Percentiles rank a stretch among this genome's conserved stretches.
Evolutionary conservation across 768 basidiomycete species (phyloP).

Genomic region (Trametes coccinea): DNA sequence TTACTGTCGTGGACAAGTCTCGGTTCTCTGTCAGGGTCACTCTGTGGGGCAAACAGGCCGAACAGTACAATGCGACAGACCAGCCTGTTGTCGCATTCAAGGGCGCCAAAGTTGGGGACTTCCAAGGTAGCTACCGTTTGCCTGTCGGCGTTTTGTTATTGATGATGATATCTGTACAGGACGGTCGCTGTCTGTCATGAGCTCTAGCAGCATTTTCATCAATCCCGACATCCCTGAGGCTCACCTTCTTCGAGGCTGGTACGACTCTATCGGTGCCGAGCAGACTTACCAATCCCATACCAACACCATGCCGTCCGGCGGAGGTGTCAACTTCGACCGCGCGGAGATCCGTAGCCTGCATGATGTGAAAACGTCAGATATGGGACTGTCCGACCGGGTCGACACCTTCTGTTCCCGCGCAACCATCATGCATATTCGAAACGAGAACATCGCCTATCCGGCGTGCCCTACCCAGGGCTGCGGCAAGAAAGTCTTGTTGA

Average conservation of each 20-base stretch:
- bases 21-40: constrained; percentile 80
- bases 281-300: constrained; percentile 74
- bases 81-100: constrained; percentile 88
- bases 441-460: constrained; percentile 81
- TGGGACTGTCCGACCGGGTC: constrained; percentile 73
- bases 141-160: too few species aligned
- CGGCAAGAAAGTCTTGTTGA: constrained; percentile 85
- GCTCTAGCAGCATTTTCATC: constrained; percentile 76
- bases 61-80: constrained; percentile 62
- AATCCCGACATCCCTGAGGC: constrained; percentile 94
- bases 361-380: constrained; percentile 75
- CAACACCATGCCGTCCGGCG: constrained; percentile 40
- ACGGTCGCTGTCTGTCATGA: constrained; percentile 81
- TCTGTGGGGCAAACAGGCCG: constrained; percentile 95
- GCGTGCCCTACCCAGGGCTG: constrained; percentile 82
- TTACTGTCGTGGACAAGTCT: constrained; percentile 85
- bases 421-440: constrained; percentile 86
- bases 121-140: constrained; percentile 54
- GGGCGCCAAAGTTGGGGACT: constrained; percentile 91
- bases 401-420: constrained; percentile 82
- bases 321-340: constrained; percentile 57
- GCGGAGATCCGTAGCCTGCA: constrained; percentile 70
- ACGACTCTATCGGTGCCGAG: constrained; percentile 65
- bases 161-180: constrained; percentile 43
- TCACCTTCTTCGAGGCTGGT: constrained; percentile 89